Evolutionary conservation across 2,329 filamentous ascomycete species (phyloP), one percentile per base, ranked within the genome.

Genomic region (Ophiocordyceps camponoti-rufipedis): DNA sequence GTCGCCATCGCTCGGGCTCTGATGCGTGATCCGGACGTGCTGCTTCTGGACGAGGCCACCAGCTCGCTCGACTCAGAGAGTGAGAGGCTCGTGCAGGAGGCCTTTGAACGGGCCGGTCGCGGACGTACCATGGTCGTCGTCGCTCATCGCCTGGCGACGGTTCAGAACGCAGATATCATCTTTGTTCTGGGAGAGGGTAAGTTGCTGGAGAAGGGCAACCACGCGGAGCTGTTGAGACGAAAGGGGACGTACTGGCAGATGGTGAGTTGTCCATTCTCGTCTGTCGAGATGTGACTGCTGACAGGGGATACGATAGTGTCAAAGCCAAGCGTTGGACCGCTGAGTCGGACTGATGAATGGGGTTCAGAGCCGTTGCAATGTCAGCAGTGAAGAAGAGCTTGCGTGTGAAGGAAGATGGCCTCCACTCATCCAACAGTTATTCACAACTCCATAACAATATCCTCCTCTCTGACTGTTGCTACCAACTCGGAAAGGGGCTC

Each of bases 131-230:
- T 83, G 49, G 67, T 91, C 3, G 82, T 82, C 3, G 82, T 91
- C 11, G 85, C 85, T 1, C 85, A 89, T 58, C 69, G 84, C 13
- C 66, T 89, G 43, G 80, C 80, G 0, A 89, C 82, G 12, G 78
- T 88, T 18, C 82, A 84, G 58, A 81, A 87, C 52, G 82, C 83
- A 1, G 79, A 89, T 57, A 65, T 79, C n/a, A 88, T 88, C 40
- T 85, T 84, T 53, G 82, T 89, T 0, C 74, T 91, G 43, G 81
- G 82, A 11, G 71, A 78, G 48, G 62, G 80, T 23, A 71, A 66
- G 51, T 62, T 76, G 41, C 54, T 76, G 11, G 73, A 76, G 56
- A 62, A 69, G 55, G 73, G 72, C 11, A 74, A 55, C 16, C 72
- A 77, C 48, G 47, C 48, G 2, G 73, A 75, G 53, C 52, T 77